These are phyloP conservation scores for Fusarium sp. DNA, from an alignment of 2,329 filamentous ascomycete genomes.

Conservation along the genomic window DNA sequence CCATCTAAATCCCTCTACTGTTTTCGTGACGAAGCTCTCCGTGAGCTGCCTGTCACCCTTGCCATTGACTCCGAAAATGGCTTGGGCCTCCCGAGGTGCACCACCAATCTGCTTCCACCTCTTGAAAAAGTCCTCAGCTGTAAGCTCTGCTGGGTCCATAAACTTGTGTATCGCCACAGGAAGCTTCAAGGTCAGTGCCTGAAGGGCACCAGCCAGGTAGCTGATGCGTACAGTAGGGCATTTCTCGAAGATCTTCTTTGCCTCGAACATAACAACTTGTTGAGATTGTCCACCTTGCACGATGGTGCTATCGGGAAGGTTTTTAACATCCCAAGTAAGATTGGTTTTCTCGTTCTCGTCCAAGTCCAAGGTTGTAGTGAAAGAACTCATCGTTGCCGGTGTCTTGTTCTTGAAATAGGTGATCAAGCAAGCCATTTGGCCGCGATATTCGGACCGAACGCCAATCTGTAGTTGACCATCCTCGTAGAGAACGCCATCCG, in stretches of 20 bases:
- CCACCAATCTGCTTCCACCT: constrained; percentile 98
- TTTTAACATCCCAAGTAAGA: constrained; percentile 88
- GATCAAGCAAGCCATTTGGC: constrained; percentile 95
- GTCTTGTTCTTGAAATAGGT: constrained; percentile 97
- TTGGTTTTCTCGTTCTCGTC: constrained; percentile 73
- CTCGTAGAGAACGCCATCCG: constrained; percentile 93
- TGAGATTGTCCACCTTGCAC: constrained; percentile 81
- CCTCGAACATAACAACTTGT: constrained; percentile 95
- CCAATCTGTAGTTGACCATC: constrained; percentile 95
- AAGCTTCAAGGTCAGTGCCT: constrained; percentile 90
- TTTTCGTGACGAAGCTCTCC: constrained; percentile 75
- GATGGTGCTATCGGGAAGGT: constrained; percentile 85
- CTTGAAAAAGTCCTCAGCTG: constrained; percentile 96
- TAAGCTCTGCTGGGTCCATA: constrained; percentile 91
- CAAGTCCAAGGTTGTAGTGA: constrained; percentile 93
- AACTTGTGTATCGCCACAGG: constrained; percentile 94
- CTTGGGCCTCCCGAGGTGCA: constrained; percentile 85
- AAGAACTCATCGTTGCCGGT: constrained; percentile 83
- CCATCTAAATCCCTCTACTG: constrained; percentile 90
- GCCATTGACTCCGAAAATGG: constrained; percentile 77
- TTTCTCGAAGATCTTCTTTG: constrained; percentile 82
- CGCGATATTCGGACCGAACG: constrained; percentile 91
- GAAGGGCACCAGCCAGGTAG: constrained; percentile 92
- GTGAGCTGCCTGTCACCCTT: constrained; percentile 72
- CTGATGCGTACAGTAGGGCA: constrained; percentile 93